Base-by-base conservation (phyloP, 2,329 filamentous ascomycete genomes). In the Xylaria polymorpha region DNA sequence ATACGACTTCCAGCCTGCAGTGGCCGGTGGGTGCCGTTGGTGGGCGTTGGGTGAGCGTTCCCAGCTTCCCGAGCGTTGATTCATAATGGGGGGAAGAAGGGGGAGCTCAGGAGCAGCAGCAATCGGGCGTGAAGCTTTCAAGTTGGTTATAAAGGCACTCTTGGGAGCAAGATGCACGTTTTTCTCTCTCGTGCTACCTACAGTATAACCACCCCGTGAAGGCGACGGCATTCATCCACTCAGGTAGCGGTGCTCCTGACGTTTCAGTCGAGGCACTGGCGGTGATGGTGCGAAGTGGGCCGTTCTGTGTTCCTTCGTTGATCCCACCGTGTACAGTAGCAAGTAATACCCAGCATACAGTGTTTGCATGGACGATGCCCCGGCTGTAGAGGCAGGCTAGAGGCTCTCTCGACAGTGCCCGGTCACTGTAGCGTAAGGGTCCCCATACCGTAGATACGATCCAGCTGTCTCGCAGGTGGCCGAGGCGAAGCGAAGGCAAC, bases 191-290 rank as follows among this genome's bases (percentile, higher is more conserved):
- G 20, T 53, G 48, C 51, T 50, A 25, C 56, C 15, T 20, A 29
- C 25, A 2, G 25, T 29, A 29, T 29, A 29, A 29, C 25, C 25
- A 29, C 25, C 25, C 25, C 48, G 32, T 35, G 35, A 48, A 51
- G 18, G 9, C 32, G 18, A 5, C 32, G 22, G n/a, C 22, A 46
- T 46, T 37, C 46, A 25, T 37, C 51, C 22, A 62, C 41, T 53
- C 41, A 39, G 32, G 46, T 44, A 50, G 61, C 32, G n/a, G 51
- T 69, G 25, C 44, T 59, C 60, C 62, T 69, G 50, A 44, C 50
- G 69, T 71, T 71, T 71, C 69, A 71, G 66, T 69, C 50, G 60
- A 57, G 62, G 48, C 63, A 50, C 32, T 66, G 61, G 51, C 64
- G 39, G 44, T 50, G 58, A 29, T 64, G 44, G 64, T 29, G 22